Percentiles rank a stretch among this genome's conserved stretches.
These are phyloP conservation scores for Cyphellophora europaea DNA, from an alignment of 2,329 filamentous ascomycete genomes.

Conservation along the genomic window DNA sequence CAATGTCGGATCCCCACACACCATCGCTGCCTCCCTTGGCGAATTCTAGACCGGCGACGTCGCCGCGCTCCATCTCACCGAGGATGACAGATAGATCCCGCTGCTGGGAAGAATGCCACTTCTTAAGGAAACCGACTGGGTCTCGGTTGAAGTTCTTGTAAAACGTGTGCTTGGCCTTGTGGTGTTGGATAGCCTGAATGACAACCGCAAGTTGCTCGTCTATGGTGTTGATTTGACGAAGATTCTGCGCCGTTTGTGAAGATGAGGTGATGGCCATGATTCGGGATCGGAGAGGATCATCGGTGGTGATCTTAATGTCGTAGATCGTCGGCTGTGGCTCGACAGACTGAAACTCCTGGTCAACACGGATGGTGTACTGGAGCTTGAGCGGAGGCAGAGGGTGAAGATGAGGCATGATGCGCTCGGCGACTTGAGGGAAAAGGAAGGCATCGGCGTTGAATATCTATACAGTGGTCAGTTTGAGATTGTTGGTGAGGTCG, in stretches of 20 bases:
- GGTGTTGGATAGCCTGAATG: slow-evolving; percentile 71
- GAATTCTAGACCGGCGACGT: slow-evolving; percentile 37
- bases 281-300: slow-evolving; percentile 67
- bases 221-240: slow-evolving; percentile 65
- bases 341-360: slow-evolving; percentile 64
- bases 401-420: slow-evolving; percentile 67
- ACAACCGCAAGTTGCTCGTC: slow-evolving; percentile 81
- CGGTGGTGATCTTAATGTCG: slow-evolving; percentile 75
- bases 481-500: neutral
- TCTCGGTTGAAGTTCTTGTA: slow-evolving; percentile 69
- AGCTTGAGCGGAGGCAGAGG: slow-evolving; percentile 75
- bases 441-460: slow-evolving; percentile 67
- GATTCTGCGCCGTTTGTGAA: slow-evolving; percentile 58
- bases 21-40: slow-evolving; percentile 44
- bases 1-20: slow-evolving; percentile 54
- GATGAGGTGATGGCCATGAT: slow-evolving; percentile 59
- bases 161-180: slow-evolving; percentile 86
- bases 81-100: slow-evolving; percentile 81
- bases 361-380: slow-evolving; percentile 86
- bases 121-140: slow-evolving; percentile 71
- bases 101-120: slow-evolving; percentile 87
- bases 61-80: slow-evolving; percentile 64
- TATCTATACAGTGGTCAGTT: slow-evolving; percentile 44
- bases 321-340: slow-evolving; percentile 72
- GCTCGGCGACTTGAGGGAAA: slow-evolving; percentile 77